Conservation (phyloP, 1,139 yeast species). For the Lodderomyces jiufengensis region DNA sequence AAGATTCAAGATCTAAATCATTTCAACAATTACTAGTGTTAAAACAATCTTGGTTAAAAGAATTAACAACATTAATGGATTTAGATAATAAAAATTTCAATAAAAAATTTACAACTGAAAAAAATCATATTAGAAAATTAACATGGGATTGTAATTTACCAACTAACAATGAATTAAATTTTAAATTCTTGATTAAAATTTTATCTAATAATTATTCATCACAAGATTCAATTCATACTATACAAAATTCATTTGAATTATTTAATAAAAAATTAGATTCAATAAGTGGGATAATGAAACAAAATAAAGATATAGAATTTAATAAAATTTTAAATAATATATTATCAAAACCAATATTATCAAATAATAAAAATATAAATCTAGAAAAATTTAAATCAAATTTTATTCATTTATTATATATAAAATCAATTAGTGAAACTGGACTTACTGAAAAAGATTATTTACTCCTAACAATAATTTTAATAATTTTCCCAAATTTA, state of each 20-base stretch:
- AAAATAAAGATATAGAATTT: constrained; percentile 35
- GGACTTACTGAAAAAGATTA: constrained; percentile 39
- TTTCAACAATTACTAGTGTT: constrained; percentile 18
- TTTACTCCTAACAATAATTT: constrained; percentile 37
- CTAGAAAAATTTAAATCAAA: constrained; percentile 22
- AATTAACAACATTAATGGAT: constrained; percentile 16
- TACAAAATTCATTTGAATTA: constrained; percentile 18
- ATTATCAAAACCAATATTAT: constrained; percentile 29
- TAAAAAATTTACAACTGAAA: constrained; percentile 28
- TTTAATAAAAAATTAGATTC: constrained; percentile 21
- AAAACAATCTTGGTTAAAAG: constrained; percentile 29
- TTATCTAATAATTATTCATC: constrained; percentile 18
- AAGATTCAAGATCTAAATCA: constrained; percentile 21
- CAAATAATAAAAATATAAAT: constrained; percentile 22
- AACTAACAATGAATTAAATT: constrained; percentile 18
- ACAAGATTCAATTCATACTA: constrained; percentile 17
- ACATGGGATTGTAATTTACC: constrained; percentile 42
- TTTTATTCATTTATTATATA: constrained; percentile 31
- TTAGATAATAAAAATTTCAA: constrained; percentile 21
- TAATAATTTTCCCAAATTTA: constrained; percentile 25
- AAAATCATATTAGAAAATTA: constrained; percentile 30
- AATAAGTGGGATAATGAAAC: constrained; percentile 24
- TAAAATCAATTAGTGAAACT: constrained; percentile 35
- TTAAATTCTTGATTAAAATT: constrained; percentile 27
- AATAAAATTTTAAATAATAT: constrained; percentile 23